Conservation (phyloP, 257 asterid species). For the Knoxia roxburghii region DNA sequence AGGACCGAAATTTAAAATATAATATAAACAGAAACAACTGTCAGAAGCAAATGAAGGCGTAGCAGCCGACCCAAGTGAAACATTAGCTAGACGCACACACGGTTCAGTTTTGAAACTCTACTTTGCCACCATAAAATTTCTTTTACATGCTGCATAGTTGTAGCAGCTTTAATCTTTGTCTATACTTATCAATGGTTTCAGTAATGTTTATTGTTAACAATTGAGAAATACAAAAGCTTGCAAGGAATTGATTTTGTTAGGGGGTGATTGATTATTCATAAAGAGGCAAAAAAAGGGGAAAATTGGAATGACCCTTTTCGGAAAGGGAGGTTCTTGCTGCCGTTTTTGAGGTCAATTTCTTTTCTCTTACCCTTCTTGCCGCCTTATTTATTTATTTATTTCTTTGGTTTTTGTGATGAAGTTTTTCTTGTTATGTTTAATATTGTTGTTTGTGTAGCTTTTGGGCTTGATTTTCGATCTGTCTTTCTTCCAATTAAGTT, state of each 20-base stretch:
- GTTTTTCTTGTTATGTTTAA: constrained; percentile 2
- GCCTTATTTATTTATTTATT: neutral
- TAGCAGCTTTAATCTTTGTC: no score
- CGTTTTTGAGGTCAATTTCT: neutral
- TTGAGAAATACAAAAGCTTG: neutral
- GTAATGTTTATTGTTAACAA: neutral
- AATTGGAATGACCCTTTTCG: neutral
- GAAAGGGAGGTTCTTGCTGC: neutral
- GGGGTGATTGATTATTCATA: neutral
- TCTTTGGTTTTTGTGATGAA: neutral
- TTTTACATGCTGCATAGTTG: no score
- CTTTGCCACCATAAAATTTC: no score
- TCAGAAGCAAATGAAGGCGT: no score
- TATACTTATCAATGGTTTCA: neutral
- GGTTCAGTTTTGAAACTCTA: no score
- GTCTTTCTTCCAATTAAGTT: neutral
- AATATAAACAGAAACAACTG: no score
- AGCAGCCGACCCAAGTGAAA: no score
- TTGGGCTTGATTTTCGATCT: neutral
- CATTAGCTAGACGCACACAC: no score
- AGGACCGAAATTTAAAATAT: no score
- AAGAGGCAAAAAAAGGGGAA: neutral
- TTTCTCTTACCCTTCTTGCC: neutral
- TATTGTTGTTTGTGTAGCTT: neutral
- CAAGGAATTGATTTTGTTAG: neutral